These are phyloP conservation scores for Serendipita sp. DNA, from an alignment of 768 basidiomycete species.

Conservation along the genomic window DNA sequence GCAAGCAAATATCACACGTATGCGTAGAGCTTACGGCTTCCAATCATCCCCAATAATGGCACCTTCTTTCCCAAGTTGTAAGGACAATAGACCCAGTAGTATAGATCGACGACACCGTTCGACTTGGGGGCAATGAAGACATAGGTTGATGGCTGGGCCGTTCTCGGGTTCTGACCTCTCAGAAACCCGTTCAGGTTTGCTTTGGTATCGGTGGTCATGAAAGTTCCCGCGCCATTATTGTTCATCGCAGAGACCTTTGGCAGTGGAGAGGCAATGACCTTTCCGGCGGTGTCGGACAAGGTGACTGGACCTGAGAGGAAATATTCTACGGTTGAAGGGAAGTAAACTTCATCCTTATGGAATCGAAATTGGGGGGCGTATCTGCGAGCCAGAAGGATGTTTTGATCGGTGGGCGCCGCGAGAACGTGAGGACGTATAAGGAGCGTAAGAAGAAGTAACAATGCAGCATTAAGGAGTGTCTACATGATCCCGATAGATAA, in stretches of 20 bases:
- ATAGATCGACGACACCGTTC: constrained; percentile 9
- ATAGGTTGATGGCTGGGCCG: background rate
- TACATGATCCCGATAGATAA: no score
- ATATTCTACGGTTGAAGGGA: constrained; percentile 6
- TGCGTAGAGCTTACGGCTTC: background rate
- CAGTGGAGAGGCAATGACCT: background rate
- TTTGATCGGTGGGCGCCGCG: background rate
- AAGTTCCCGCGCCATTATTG: background rate
- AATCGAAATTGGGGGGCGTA: constrained; percentile 10
- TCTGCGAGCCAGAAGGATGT: constrained; percentile 7
- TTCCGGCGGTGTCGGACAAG: background rate
- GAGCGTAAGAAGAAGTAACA: no score
- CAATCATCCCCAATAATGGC: constrained; percentile 1
- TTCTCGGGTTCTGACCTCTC: constrained; percentile 7
- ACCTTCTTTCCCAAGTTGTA: constrained; percentile 8
- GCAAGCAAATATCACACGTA: background rate
- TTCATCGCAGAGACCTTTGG: background rate
- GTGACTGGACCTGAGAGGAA: constrained; percentile 7
- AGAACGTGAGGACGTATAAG: background rate
- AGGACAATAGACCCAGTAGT: constrained; percentile 9
- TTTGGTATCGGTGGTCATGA: constrained; percentile 3
- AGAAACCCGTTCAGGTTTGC: constrained; percentile 8
- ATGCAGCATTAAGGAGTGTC: no score
- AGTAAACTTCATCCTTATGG: constrained; percentile 9
- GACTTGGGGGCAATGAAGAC: constrained; percentile 9